Percentiles rank a stretch among this genome's conserved stretches.
These are phyloP conservation scores for Pseudocercospora eumusae DNA, from an alignment of 2,329 filamentous ascomycete genomes.

Conservation along the genomic window DNA sequence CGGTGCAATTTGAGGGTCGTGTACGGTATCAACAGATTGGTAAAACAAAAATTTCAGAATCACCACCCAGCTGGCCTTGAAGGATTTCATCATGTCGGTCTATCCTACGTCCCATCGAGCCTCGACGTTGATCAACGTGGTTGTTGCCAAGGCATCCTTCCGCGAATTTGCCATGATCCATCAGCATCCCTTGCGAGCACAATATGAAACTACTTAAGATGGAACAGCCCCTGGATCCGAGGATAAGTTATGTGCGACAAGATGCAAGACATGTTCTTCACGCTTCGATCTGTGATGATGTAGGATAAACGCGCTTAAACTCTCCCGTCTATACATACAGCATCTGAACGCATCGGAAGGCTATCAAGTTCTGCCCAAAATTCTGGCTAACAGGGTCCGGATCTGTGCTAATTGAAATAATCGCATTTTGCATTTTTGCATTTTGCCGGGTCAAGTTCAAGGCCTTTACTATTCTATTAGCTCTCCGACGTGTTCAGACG, in stretches of 20 bases:
- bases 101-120: not conserved
- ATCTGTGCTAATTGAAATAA: too few relatives aligned
- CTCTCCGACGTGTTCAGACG: too few relatives aligned
- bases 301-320: not conserved
- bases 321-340: too few relatives aligned
- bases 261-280: not conserved
- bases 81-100: not conserved
- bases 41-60: not conserved
- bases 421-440: too few relatives aligned
- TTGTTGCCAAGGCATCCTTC: not conserved
- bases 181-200: not conserved
- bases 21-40: conserved; percentile 2
- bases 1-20: conserved; percentile 1
- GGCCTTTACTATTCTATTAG: too few relatives aligned
- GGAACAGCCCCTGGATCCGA: not conserved
- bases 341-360: too few relatives aligned
- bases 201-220: not conserved
- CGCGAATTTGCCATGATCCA: not conserved
- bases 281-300: not conserved
- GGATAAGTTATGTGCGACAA: not conserved
- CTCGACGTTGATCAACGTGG: not conserved
- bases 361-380: too few relatives aligned
- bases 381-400: too few relatives aligned
- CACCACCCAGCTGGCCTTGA: not conserved
- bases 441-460: too few relatives aligned